Percentiles rank a stretch among this genome's conserved stretches.
Evolutionary conservation across 192 early-diverging fungal genomes (phyloP).

Genomic region (Haplosporangium gracile): DNA sequence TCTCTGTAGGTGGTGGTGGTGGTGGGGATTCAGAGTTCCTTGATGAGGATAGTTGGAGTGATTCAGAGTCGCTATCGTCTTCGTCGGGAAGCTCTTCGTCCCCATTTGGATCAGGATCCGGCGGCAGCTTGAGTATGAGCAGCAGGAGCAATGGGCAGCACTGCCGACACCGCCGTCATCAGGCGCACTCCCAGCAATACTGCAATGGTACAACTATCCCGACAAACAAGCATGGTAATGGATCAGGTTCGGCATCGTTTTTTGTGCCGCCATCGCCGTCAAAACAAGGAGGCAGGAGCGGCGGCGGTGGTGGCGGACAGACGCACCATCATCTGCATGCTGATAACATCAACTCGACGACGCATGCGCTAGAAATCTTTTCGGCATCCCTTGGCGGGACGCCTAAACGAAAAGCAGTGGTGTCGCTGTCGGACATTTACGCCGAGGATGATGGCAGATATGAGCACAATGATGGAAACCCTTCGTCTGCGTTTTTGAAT

Average conservation of each 20-base stretch:
- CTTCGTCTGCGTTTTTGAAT: constrained; percentile 25
- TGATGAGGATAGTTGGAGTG: constrained; percentile 51
- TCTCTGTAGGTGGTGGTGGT: constrained; percentile 59
- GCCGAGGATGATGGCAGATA: constrained; percentile 8
- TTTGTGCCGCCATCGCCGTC: not conserved
- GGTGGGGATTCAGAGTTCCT: constrained; percentile 21
- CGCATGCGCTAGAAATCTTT: constrained; percentile 26
- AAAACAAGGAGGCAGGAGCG: not conserved
- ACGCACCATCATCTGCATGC: not conserved
- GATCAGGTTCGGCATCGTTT: not conserved
- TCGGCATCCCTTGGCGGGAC: constrained; percentile 9
- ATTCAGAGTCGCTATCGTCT: constrained; percentile 30
- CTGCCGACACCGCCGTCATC: not conserved
- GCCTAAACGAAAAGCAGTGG: constrained; percentile 32
- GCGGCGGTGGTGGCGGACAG: not conserved
- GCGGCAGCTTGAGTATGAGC: not conserved
- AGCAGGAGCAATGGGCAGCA: constrained; percentile 15
- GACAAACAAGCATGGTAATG: not conserved
- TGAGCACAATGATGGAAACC: not conserved
- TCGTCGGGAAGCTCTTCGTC: constrained; percentile 14
- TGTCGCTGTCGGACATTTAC: constrained; percentile 44
- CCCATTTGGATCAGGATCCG: not conserved
- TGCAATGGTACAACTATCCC: not conserved
- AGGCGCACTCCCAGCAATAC: not conserved
- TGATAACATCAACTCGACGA: constrained; percentile 14